phyloP scores from a whole-genome alignment of 805 yeast genomes.

The Torulaspora gathmanii region DNA sequence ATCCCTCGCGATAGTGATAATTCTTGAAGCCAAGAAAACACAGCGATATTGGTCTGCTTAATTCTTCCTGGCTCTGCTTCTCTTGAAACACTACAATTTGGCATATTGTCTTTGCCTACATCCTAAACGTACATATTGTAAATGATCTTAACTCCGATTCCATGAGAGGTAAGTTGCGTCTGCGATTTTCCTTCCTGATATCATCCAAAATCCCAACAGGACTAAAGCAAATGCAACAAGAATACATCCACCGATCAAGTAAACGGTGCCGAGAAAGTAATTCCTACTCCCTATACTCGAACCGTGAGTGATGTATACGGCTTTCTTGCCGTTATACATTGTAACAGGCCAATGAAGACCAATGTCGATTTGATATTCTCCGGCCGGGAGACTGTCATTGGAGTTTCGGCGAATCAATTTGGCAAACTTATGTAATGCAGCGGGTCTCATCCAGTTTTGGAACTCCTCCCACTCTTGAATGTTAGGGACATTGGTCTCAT shows the following conservation, averaged over 20 bases:
- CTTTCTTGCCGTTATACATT: conserved; percentile 63
- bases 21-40: not conserved
- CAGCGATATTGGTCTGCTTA: too few species aligned
- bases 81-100: not conserved
- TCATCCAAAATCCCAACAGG: conserved; percentile 50
- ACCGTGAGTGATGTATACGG: conserved; percentile 61
- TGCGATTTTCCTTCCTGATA: conserved; percentile 66
- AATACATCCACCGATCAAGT: conserved; percentile 72
- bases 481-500: conserved; percentile 73
- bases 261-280: conserved; percentile 62
- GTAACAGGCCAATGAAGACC: conserved; percentile 79
- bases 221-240: conserved; percentile 54
- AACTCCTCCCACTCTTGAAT: conserved; percentile 72
- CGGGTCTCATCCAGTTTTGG: conserved; percentile 96
- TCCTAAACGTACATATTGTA: not conserved
- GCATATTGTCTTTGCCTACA: not conserved
- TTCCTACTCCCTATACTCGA: conserved; percentile 76
- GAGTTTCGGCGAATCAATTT: conserved; percentile 64
- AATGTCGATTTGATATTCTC: conserved; percentile 58
- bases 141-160: conserved; percentile 39
- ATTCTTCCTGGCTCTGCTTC: not conserved
- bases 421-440: conserved; percentile 64
- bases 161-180: conserved; percentile 69
- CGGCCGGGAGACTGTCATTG: conserved; percentile 48
- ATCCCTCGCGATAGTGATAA: too few species aligned